Evolutionary conservation across 2,329 filamentous ascomycete species (phyloP).

Genomic region (Bipolaris gigantea): DNA sequence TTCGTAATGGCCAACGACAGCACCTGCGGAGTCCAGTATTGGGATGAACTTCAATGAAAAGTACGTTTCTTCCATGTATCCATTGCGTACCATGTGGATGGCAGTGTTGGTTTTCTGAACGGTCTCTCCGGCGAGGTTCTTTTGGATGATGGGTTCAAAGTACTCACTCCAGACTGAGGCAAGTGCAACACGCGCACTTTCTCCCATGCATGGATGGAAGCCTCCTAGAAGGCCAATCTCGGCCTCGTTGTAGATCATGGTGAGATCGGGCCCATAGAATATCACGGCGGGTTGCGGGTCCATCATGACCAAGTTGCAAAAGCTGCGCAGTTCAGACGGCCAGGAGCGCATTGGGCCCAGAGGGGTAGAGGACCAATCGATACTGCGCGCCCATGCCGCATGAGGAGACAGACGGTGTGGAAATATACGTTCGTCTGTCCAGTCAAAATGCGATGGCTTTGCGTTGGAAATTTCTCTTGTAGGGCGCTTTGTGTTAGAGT

Average conservation of each 20-base stretch:
- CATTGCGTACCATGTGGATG: conserved; percentile 68
- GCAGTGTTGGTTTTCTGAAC: conserved; percentile 63
- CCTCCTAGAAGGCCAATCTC: conserved; percentile 36
- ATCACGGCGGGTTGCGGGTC: conserved; percentile 60
- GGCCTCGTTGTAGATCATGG: conserved; percentile 45
- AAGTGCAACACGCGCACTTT: conserved; percentile 64
- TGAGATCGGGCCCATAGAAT: conserved; percentile 50
- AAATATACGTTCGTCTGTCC: conserved; percentile 18
- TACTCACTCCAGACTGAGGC: conserved; percentile 61
- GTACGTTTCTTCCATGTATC: conserved; percentile 73
- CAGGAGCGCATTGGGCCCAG: conserved; percentile 74
- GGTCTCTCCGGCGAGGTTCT: conserved; percentile 26
- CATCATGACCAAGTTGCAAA: conserved; percentile 75
- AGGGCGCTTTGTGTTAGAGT: neutral
- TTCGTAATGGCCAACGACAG: conserved; percentile 73
- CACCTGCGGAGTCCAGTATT: conserved; percentile 68
- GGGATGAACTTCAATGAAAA: conserved; percentile 80
- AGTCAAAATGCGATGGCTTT: conserved; percentile 16
- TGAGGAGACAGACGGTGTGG: conserved; percentile 14
- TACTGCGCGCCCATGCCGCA: conserved; percentile 50
- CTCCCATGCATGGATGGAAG: conserved; percentile 61
- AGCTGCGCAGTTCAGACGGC: conserved; percentile 68
- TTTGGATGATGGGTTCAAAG: conserved; percentile 28
- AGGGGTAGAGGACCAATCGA: conserved; percentile 71
- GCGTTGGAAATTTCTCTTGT: conserved; percentile 4